A percentile compares a stretch with the other conserved stretches of the same genome.
These are phyloP conservation scores for Exophiala viscosa DNA, from an alignment of 2,329 filamentous ascomycete genomes.

Conservation along the genomic window DNA sequence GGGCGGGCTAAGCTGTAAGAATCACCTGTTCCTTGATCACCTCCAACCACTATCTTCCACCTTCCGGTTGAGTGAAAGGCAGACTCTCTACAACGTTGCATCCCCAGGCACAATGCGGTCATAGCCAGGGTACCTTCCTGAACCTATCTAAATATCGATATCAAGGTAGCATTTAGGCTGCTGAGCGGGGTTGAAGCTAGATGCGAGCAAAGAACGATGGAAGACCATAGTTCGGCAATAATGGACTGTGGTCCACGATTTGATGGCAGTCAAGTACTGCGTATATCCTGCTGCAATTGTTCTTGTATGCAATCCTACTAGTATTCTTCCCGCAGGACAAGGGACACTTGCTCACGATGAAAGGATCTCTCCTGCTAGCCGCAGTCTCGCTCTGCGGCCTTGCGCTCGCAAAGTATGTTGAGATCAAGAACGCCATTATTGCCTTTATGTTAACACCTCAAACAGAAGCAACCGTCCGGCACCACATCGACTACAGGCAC, in stretches of 20 bases:
- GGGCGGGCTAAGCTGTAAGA: neutral
- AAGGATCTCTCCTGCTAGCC: slow-evolving; percentile 4
- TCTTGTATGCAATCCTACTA: neutral
- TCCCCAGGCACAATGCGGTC: neutral
- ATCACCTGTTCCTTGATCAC: neutral
- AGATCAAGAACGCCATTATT: neutral
- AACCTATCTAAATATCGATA: neutral
- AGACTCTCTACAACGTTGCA: neutral
- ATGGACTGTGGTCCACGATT: no score
- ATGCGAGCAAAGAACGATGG: no score
- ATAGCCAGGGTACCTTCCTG: neutral
- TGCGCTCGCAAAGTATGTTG: slow-evolving; percentile 12
- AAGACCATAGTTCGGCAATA: no score
- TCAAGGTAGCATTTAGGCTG: neutral
- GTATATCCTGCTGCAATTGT: neutral
- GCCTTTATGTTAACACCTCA: neutral
- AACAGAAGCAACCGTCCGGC: slow-evolving; percentile 15
- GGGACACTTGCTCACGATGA: slow-evolving; percentile 8
- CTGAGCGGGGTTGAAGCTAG: no score
- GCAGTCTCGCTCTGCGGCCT: slow-evolving; percentile 7
- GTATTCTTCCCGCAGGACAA: neutral
- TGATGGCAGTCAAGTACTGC: neutral
- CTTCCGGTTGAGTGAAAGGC: slow-evolving; percentile 13
- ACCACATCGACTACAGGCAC: slow-evolving; percentile 8
- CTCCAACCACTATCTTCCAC: slow-evolving; percentile 7